phyloP scores from a whole-genome alignment of 202 grass and related monocot species.

The Zoysia matrella region DNA sequence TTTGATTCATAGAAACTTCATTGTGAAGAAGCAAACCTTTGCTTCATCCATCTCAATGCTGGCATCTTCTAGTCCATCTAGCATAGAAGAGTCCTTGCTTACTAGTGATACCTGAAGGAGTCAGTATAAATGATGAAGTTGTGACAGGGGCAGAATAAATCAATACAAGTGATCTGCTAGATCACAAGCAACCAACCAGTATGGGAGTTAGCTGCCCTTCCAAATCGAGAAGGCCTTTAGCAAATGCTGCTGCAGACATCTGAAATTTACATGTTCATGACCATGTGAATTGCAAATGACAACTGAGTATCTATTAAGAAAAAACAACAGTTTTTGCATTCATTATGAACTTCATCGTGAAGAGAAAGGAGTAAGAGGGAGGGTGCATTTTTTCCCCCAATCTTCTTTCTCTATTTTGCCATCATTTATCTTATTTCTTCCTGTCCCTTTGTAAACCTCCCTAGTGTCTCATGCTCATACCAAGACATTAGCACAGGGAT shows the following conservation, averaged over 20 bases:
- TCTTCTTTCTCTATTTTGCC: not conserved
- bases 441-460: not conserved
- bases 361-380: not conserved
- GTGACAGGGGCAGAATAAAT: constrained; percentile 12
- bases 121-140: constrained; percentile 42
- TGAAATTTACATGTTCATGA: constrained; percentile 43
- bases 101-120: constrained; percentile 86
- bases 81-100: constrained; percentile 99
- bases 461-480: not conserved
- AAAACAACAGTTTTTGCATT: not conserved
- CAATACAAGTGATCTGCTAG: constrained; percentile 28
- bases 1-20: constrained; percentile 14
- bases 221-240: constrained; percentile 99
- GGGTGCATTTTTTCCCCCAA: not conserved
- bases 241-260: constrained; percentile 99
- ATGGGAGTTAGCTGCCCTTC: constrained; percentile 98
- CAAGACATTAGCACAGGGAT: not conserved
- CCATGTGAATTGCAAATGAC: constrained; percentile 16
- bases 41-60: constrained; percentile 96
- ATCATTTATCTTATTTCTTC: not conserved
- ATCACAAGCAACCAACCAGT: constrained; percentile 56
- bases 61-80: constrained; percentile 99
- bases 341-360: not conserved
- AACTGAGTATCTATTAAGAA: constrained; percentile 9
- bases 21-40: constrained; percentile 69